Percentiles rank a stretch among this genome's conserved stretches.
Evolutionary conservation across 352 stramenopile species (phyloP).

Genomic region (Phytophthora fragariae): DNA sequence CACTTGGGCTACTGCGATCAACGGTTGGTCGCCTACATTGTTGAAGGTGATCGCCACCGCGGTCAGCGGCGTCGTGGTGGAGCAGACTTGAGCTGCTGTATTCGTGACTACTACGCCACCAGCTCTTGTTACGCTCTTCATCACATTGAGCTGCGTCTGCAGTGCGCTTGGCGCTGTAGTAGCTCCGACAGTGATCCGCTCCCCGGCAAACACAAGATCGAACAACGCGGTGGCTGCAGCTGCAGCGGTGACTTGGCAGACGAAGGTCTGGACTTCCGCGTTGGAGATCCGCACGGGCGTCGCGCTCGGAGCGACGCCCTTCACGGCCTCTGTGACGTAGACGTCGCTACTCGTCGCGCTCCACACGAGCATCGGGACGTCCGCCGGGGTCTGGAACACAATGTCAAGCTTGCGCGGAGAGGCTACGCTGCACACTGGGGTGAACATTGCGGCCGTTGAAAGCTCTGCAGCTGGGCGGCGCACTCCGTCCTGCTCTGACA

Average conservation of each 20-base stretch:
- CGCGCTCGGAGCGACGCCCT: constrained; percentile 45
- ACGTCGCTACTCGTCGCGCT: constrained; percentile 64
- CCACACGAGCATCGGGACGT: constrained; percentile 65
- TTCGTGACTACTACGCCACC: constrained; percentile 68
- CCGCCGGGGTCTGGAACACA: constrained; percentile 66
- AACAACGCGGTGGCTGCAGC: constrained; percentile 47
- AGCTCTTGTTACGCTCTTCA: constrained; percentile 42
- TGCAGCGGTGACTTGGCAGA: constrained; percentile 55
- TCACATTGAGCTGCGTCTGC: constrained; percentile 56
- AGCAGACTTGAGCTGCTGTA: constrained; percentile 42
- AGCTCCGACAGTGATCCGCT: constrained; percentile 46
- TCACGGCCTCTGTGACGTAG: constrained; percentile 65
- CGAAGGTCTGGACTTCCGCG: constrained; percentile 60
- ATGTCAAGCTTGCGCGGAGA: constrained; percentile 53
- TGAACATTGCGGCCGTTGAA: constrained; percentile 42
- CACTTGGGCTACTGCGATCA: constrained; percentile 46
- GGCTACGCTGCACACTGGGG: constrained; percentile 68
- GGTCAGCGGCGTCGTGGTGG: constrained; percentile 32
- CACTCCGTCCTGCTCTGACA: constrained; percentile 23
- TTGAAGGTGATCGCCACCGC: constrained; percentile 60
- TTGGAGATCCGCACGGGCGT: constrained; percentile 62
- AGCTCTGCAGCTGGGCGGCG: constrained; percentile 33
- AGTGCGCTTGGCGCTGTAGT: constrained; percentile 48
- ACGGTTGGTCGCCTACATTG: constrained; percentile 51
- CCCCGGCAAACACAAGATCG: constrained; percentile 54